Conservation (phyloP, 208 protist species). For the Trypanosoma lewisi region DNA sequence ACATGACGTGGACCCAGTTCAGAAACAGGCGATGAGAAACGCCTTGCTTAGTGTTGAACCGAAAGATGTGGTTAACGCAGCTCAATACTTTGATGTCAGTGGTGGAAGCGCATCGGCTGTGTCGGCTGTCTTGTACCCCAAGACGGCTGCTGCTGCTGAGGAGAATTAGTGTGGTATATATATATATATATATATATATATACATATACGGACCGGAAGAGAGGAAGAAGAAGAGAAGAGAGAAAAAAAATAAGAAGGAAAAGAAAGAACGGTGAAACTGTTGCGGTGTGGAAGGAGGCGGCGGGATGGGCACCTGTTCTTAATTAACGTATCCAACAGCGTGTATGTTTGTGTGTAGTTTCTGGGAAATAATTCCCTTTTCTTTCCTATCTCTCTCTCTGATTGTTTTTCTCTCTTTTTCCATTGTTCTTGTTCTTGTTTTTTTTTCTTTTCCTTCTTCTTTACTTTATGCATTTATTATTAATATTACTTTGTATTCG, state of each 20-base stretch:
- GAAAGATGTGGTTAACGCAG: constrained; percentile 56
- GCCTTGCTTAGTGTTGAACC: constrained; percentile 59
- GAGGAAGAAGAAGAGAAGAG: too few species aligned
- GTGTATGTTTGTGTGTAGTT: background rate
- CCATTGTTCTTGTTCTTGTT: constrained; percentile 5
- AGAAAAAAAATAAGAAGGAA: too few species aligned
- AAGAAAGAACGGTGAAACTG: too few species aligned
- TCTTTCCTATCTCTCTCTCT: constrained; percentile 14
- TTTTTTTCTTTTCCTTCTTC: constrained; percentile 11
- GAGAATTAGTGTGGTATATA: constrained; percentile 17
- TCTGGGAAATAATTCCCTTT: background rate
- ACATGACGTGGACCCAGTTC: constrained; percentile 56
- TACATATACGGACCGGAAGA: too few species aligned
- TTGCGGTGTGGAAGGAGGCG: too few species aligned
- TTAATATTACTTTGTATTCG: background rate
- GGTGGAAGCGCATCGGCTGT: constrained; percentile 13
- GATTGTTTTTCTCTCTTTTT: constrained; percentile 1
- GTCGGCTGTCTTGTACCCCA: constrained; percentile 16
- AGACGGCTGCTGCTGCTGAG: background rate
- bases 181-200: too few species aligned
- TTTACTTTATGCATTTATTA: background rate
- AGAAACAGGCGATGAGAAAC: constrained; percentile 81
- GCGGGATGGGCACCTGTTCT: too few species aligned
- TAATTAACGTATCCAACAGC: too few species aligned
- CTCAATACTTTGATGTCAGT: constrained; percentile 48